These are phyloP conservation scores for Mallotus nudiflorus DNA, from an alignment of 345 rosid species.

Conservation along the genomic window DNA sequence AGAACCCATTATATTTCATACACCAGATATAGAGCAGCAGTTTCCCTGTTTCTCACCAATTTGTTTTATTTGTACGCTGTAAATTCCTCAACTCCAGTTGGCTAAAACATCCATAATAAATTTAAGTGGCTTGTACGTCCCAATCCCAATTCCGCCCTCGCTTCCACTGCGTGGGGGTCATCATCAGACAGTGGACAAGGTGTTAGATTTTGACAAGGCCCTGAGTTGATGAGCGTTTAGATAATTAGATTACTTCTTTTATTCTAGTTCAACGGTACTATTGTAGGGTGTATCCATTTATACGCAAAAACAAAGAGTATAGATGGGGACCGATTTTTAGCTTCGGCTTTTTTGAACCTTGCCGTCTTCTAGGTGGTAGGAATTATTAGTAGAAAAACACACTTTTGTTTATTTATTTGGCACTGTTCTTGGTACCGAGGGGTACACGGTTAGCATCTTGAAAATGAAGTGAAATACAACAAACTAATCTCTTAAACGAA, in stretches of 20 bases:
- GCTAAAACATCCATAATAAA: no score
- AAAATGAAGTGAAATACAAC: no score
- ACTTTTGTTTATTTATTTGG: neutral
- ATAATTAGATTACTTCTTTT: neutral
- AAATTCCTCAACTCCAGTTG: no score
- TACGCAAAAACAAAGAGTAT: neutral
- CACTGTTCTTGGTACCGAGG: neutral
- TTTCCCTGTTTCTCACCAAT: no score
- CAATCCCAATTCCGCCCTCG: neutral
- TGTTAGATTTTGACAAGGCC: constrained; percentile 29
- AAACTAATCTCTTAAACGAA: no score
- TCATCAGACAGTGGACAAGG: neutral
- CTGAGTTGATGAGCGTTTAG: neutral
- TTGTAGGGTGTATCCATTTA: neutral
- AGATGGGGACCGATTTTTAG: neutral
- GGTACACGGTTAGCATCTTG: neutral
- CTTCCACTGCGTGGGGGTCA: neutral
- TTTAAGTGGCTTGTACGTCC: no score
- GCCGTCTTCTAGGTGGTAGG: neutral
- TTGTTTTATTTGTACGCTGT: no score
- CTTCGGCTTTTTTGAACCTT: neutral
- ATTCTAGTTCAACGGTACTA: constrained; percentile 6
- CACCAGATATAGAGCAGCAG: no score
- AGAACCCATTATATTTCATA: no score
- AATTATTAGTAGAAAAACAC: neutral